Conservation (phyloP, 2,329 filamentous ascomycete species). For the Nemania diffusa region DNA sequence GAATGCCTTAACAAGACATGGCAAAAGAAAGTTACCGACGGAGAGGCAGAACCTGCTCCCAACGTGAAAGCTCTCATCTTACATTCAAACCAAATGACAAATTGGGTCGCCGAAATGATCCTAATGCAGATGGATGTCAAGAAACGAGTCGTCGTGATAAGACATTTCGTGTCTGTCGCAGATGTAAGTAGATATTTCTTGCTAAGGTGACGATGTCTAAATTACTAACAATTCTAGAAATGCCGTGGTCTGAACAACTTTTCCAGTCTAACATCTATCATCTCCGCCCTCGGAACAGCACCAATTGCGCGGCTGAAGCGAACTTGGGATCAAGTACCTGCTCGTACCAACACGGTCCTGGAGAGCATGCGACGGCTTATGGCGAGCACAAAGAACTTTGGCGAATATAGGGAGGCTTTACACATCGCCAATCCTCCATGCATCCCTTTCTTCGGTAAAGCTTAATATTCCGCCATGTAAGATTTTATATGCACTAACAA, state of each 20-base stretch:
- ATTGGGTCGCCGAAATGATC: conserved; percentile 99
- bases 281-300: conserved; percentile 92
- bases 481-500: conserved; percentile 13
- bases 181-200: conserved; percentile 73
- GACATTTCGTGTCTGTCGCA: conserved; percentile 95
- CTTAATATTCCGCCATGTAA: neutral
- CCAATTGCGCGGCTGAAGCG: conserved; percentile 93
- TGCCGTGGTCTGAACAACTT: conserved; percentile 95
- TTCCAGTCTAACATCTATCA: conserved; percentile 96
- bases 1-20: conserved; percentile 99
- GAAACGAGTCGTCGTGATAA: conserved; percentile 96
- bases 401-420: conserved; percentile 91
- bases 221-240: conserved; percentile 70
- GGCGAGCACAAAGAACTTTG: conserved; percentile 98
- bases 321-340: conserved; percentile 94
- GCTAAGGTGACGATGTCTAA: conserved; percentile 30
- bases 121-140: conserved; percentile 93
- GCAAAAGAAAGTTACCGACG: conserved; percentile 91
- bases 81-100: conserved; percentile 98
- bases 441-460: conserved; percentile 94
- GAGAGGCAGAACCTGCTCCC: conserved; percentile 84
- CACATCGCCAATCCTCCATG: conserved; percentile 95
- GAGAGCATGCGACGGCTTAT: conserved; percentile 95
- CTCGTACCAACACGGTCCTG: conserved; percentile 80
- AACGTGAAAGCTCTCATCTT: conserved; percentile 97